Percentiles rank a stretch among this genome's conserved stretches.
phyloP scores from a whole-genome alignment of 2,329 filamentous ascomycete genomes.

The Coniella lustricola region DNA sequence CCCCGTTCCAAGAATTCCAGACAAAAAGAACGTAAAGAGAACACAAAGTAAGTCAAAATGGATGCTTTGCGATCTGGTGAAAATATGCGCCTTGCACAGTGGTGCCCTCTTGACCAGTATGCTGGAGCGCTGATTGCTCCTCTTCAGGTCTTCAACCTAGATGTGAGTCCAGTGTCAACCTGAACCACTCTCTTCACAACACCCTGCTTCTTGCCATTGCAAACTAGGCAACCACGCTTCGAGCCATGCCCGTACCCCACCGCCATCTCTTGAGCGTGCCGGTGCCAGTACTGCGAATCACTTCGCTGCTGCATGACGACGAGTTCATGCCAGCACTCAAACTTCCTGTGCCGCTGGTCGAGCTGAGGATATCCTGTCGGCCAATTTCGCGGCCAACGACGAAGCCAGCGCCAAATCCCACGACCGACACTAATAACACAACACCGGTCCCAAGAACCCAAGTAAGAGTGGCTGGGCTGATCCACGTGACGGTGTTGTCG shows the following conservation, averaged over 20 bases:
- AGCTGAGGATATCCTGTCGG: slow-evolving; percentile 48
- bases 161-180: no score
- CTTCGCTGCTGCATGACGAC: slow-evolving; percentile 45
- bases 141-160: no score
- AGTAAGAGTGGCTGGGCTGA: slow-evolving; percentile 54
- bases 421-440: slow-evolving; percentile 59
- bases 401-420: slow-evolving; percentile 63
- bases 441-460: slow-evolving; percentile 63
- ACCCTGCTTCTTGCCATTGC: no score
- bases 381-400: slow-evolving; percentile 62
- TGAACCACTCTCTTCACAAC: no score
- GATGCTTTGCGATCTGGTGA: no score
- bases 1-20: background rate
- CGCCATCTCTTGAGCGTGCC: slow-evolving; percentile 46
- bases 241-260: slow-evolving; percentile 45
- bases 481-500: slow-evolving; percentile 30
- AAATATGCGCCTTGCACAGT: no score
- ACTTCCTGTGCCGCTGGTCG: slow-evolving; percentile 30
- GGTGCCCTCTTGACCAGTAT: no score
- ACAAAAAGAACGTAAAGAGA: background rate
- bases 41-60: background rate
- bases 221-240: slow-evolving; percentile 40
- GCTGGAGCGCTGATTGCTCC: no score
- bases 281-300: slow-evolving; percentile 38
- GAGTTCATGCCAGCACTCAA: slow-evolving; percentile 31